These are phyloP conservation scores for Penicillium griseofulvum DNA, from an alignment of 2,329 filamentous ascomycete genomes.

Conservation along the genomic window DNA sequence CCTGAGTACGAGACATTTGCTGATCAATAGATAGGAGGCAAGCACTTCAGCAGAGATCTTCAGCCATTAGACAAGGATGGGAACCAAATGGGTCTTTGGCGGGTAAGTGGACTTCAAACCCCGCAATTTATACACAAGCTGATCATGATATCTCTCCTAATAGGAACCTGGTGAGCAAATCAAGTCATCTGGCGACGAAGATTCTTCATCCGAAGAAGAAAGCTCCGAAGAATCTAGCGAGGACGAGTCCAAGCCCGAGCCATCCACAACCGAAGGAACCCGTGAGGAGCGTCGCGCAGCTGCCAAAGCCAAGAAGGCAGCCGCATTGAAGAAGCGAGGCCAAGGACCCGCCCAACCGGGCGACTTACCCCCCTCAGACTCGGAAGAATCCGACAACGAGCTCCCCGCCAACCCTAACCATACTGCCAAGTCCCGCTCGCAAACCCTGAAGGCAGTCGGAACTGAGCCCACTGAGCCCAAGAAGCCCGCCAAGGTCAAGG, in stretches of 20 bases:
- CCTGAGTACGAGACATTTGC: background rate
- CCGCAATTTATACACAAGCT: background rate
- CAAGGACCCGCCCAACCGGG: conserved; percentile 72
- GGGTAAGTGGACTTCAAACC: conserved; percentile 49
- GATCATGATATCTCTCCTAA: background rate
- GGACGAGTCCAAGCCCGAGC: conserved; percentile 44
- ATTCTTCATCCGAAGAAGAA: conserved; percentile 46
- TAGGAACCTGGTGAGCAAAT: conserved; percentile 38
- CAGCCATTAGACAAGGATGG: conserved; percentile 85
- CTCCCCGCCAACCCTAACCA: conserved; percentile 87
- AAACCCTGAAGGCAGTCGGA: conserved; percentile 64
- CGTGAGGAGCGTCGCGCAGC: conserved; percentile 85
- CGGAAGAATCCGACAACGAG: conserved; percentile 45
- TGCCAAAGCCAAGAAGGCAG: conserved; percentile 88
- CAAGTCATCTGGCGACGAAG: conserved; percentile 49
- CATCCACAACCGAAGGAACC: conserved; percentile 56
- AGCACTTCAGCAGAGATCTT: conserved; percentile 90
- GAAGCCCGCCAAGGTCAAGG: conserved; percentile 42
- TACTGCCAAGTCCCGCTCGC: conserved; percentile 63
- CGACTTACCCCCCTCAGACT: conserved; percentile 75
- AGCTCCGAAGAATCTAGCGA: conserved; percentile 49
- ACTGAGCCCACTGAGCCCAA: conserved; percentile 51
- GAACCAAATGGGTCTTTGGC: conserved; percentile 86
- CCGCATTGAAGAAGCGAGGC: conserved; percentile 75
- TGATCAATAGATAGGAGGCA: conserved; percentile 64